Evolutionary conservation across 1,284 basidiomycete genomes (phyloP).

Genomic region (Sporisorium graminicola): DNA sequence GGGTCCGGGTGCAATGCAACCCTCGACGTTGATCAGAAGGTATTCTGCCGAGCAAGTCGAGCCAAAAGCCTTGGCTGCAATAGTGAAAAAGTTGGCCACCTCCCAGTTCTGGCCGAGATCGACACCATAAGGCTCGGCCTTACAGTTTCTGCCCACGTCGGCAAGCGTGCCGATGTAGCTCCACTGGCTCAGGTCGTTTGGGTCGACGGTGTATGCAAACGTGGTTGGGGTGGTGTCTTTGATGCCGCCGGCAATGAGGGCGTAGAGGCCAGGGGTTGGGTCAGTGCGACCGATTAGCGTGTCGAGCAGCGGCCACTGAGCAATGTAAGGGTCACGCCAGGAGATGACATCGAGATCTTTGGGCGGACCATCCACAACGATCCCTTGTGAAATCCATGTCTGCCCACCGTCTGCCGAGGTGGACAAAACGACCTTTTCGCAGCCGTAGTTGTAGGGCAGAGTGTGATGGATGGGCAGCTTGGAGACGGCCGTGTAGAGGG

Average conservation of each 20-base stretch:
- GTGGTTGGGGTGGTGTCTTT: conserved; percentile 46
- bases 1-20: conserved; percentile 34
- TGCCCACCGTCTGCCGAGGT: conserved; percentile 53
- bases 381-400: conserved; percentile 38
- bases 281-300: conserved; percentile 27
- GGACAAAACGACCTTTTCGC: conserved; percentile 55
- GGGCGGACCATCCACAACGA: conserved; percentile 49
- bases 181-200: conserved; percentile 46
- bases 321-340: conserved; percentile 59
- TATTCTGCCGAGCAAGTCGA: conserved; percentile 27
- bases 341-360: conserved; percentile 47
- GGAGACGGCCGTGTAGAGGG: conserved; percentile 60
- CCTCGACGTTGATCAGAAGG: conserved; percentile 55
- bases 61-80: conserved; percentile 3
- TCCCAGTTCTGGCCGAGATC: conserved; percentile 62
- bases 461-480: conserved; percentile 57
- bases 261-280: conserved; percentile 31
- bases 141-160: conserved; percentile 44
- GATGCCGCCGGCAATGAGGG: conserved; percentile 55
- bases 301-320: conserved; percentile 52
- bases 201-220: conserved; percentile 53
- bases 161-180: conserved; percentile 44
- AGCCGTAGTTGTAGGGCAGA: conserved; percentile 48
- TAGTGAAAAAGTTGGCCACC: conserved; percentile 55
- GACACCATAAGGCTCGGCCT: conserved; percentile 35